Evolutionary conservation across 1,139 yeast genomes (phyloP), one percentile per base, ranked within the genome.

Genomic region (Pichia sp.): DNA sequence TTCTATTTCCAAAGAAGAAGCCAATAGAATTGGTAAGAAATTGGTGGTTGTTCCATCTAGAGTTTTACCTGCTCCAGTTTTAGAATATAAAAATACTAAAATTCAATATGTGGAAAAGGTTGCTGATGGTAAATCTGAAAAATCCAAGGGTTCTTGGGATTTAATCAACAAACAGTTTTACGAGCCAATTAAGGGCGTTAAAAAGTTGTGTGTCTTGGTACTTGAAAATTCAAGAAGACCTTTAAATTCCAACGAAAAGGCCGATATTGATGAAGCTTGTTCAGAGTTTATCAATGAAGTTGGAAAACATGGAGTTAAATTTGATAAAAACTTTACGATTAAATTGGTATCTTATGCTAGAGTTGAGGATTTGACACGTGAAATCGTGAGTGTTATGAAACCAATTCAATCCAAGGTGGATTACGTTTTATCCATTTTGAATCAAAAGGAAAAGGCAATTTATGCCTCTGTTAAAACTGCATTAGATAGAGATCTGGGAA

Each of bases 11-110:
- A 40, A 41, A 26, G 51, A 49, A 8, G 45, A 45, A 11, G 50
- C 52, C 6, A 31, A 40, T 8, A 50, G 56, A 44, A 46, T 55
- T 31, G 56, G 57, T 39, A 52, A 36, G 2, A 53, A 53, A 33
- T 40, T 55, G n/a, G 49, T 55, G 41, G 53, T 54, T 39, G 55
- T 55, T 33, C 59, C 58, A 27, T 52, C 58, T 3, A 54, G 59
- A 48, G 49, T 55, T 41, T 44, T 54, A 29, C 11, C 48, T 29
- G 55, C 56, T 28, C 55, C 55, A 7, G 40, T 42, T 34, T 45
- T 55, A 27, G 46, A 51, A 9, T 54, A 54, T 38, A 52, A 49
- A 31, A 53, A 51, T 29, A 44, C 51, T 5, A 42, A 44, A 26
- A 45, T 52, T 37, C 35, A 36, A 16, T 54, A 41, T 37, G 34